Evolutionary conservation across 2,329 filamentous ascomycete genomes (phyloP), one percentile per base, ranked within the genome.

Genomic region (Geosmithia morbida): DNA sequence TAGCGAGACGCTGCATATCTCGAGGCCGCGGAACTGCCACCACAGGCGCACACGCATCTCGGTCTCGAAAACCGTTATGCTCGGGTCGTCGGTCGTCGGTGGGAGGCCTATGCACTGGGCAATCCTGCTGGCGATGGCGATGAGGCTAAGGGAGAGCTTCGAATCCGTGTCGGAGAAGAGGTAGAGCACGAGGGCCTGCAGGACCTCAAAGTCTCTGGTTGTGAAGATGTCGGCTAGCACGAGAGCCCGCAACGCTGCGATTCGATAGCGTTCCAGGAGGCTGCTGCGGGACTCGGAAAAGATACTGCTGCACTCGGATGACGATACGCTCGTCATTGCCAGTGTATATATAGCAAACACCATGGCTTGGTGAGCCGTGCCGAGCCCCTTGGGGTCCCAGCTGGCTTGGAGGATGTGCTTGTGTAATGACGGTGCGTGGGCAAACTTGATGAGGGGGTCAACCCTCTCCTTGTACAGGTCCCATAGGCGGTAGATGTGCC

Each of bases 381-480:
- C 41, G 0, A 61, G 49, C 0, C 56, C 45, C 1, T 56, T 57
- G 0, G 50, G 43, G 14, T 61, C 53, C 57, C 59, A 62, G 7
- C 49, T 55, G 2, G 57, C 59, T 7, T 62, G 56, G 1, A 61
- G 26, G 2, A 64, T 52, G 13, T 56, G 54, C 16, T 59, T 56
- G 13, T 62, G 58, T 1, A 61, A 49, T 3, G 55, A 61, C 8
- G 61, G 61, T 1, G 60, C 54, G 37, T 64, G 61, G 0, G 61
- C 33, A 2, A 64, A 54, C 48, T 62, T 63, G 13, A 53, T 50
- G 0, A 64, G 48, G 0, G 60, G 61, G 13, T 64, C 60, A 29
- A 62, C 57, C 0, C 48, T 52, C 37, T 63, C 61, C 14, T 61
- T 54, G 33, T 62, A 64, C 0, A 50, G 49, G n/a, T 64, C 58